Percentiles rank a stretch among this genome's conserved stretches.
Conservation (phyloP, 129 eudicot species). For the Arctium minus region DNA sequence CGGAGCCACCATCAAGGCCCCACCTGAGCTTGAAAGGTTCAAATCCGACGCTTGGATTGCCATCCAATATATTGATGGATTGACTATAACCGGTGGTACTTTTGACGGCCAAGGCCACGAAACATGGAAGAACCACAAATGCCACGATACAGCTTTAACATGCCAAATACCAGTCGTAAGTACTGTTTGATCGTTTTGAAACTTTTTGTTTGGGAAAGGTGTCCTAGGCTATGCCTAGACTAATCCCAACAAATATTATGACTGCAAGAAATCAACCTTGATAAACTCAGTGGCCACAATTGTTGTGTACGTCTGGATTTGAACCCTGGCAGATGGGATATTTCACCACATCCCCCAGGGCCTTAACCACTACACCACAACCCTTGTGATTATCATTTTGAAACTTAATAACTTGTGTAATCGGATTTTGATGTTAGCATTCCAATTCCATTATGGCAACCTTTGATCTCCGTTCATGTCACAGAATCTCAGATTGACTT, state of each 20-base stretch:
- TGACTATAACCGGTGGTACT: constrained; percentile 42
- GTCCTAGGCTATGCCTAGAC: too few relatives aligned
- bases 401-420: too few relatives aligned
- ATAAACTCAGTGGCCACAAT: too few relatives aligned
- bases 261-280: too few relatives aligned
- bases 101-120: constrained; percentile 49
- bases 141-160: not conserved
- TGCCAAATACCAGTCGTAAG: constrained; percentile 23
- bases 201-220: too few relatives aligned
- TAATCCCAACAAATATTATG: too few relatives aligned
- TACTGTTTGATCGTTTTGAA: not conserved
- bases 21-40: constrained; percentile 26
- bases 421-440: not conserved
- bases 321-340: too few relatives aligned
- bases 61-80: constrained; percentile 17
- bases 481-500: constrained; percentile 38
- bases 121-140: constrained; percentile 14
- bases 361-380: too few relatives aligned
- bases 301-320: too few relatives aligned
- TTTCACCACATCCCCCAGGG: too few relatives aligned
- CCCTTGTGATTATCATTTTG: too few relatives aligned
- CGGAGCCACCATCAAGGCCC: constrained; percentile 37
- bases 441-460: not conserved
- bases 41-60: constrained; percentile 28
- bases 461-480: not conserved